A percentile compares a stretch with the other conserved stretches of the same genome.
phyloP scores from a whole-genome alignment of 148 eudicot genomes.

The Mesembryanthemum crystallinum region DNA sequence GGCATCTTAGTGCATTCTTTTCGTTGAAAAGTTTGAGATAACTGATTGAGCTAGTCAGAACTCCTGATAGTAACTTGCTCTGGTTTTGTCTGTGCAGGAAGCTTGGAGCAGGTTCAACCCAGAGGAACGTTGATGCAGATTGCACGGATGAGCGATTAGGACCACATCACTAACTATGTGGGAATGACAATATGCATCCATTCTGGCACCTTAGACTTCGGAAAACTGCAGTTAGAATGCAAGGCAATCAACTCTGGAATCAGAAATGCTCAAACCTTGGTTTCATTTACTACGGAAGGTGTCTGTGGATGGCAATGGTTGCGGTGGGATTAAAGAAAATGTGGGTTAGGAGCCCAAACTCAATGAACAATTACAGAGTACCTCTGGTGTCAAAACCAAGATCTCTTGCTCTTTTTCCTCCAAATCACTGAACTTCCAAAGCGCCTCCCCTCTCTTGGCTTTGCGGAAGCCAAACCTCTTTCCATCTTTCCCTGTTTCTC shows the following conservation, averaged over 20 bases:
- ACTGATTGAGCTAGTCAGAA: background rate
- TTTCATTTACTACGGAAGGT: background rate
- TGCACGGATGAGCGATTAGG: background rate
- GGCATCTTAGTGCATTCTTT: background rate
- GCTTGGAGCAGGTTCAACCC: slow-evolving; percentile 84
- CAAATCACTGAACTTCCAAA: background rate
- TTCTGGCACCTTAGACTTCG: background rate
- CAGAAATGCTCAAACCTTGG: background rate
- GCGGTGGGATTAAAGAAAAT: background rate
- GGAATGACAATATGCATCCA: background rate
- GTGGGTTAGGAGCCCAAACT: background rate
- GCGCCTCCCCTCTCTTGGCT: too few species aligned
- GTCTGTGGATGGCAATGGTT: slow-evolving; percentile 3
- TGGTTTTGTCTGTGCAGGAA: slow-evolving; percentile 47
- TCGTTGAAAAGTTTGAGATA: background rate
- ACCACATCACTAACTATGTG: background rate
- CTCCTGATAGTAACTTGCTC: background rate
- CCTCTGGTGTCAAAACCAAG: background rate
- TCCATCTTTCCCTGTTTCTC: background rate
- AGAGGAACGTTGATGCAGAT: slow-evolving; percentile 50
- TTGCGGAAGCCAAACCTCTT: background rate
- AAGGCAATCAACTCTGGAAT: background rate
- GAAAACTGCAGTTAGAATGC: background rate
- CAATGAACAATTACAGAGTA: background rate
- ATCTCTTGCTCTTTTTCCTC: background rate